These are phyloP conservation scores for Panicum hallii DNA, from an alignment of 202 grass and related monocot species.

Conservation along the genomic window DNA sequence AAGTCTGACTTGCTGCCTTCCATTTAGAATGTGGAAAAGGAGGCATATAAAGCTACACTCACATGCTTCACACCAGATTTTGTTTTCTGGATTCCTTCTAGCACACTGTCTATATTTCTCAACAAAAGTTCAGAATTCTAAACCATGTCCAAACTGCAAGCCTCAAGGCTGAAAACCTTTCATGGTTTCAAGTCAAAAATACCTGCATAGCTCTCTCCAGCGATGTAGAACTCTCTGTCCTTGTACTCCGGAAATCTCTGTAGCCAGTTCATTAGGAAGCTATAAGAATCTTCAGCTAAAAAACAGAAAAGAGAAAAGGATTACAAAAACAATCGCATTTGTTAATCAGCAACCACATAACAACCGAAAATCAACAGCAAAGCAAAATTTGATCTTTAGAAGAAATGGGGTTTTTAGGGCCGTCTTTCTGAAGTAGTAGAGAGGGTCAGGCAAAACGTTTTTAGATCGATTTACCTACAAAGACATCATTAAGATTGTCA, in stretches of 20 bases:
- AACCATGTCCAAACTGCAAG: not conserved
- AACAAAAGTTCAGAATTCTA: not conserved
- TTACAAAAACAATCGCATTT: not conserved
- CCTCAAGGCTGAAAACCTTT: not conserved
- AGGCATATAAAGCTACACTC: not conserved
- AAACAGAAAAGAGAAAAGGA: not conserved
- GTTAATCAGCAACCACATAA: slow-evolving; percentile 1
- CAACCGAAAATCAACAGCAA: not conserved
- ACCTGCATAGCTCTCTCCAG: slow-evolving; percentile 95
- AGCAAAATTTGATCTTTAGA: not conserved
- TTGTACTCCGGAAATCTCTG: slow-evolving; percentile 66
- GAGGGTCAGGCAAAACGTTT: not conserved
- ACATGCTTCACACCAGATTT: not conserved
- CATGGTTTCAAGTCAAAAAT: slow-evolving; percentile 29
- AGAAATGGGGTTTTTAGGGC: not conserved
- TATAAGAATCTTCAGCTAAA: slow-evolving; percentile 71
- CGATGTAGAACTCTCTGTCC: slow-evolving; percentile 71
- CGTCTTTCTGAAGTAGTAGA: not conserved
- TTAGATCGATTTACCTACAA: slow-evolving; percentile 62
- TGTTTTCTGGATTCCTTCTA: slow-evolving; percentile 21
- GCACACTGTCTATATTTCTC: not conserved
- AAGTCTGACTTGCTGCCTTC: slow-evolving; percentile 24
- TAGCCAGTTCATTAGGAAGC: slow-evolving; percentile 75
- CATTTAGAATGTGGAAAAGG: slow-evolving; percentile 32
- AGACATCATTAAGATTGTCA: slow-evolving; percentile 57